These are phyloP conservation scores for Iberis pinnata DNA, from an alignment of 345 rosid genomes.

Conservation along the genomic window DNA sequence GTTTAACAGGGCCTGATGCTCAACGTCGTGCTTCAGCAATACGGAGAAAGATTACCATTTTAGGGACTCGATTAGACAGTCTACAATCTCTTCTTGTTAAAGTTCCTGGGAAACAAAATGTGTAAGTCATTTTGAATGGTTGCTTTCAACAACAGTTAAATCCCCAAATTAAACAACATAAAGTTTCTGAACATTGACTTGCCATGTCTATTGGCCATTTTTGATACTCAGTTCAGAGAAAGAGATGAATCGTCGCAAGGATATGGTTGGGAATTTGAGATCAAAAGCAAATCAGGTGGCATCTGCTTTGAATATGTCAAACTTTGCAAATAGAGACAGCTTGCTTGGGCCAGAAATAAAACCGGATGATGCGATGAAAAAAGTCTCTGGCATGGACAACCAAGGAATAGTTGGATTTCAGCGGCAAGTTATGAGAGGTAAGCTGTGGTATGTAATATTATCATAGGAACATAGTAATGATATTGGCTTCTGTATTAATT, in stretches of 20 bases:
- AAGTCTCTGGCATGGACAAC: conserved; percentile 70
- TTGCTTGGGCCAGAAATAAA: conserved; percentile 79
- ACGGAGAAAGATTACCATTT: conserved; percentile 82
- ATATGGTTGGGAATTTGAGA: conserved; percentile 69
- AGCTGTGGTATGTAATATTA: conserved; percentile 22
- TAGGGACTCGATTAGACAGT: conserved; percentile 81
- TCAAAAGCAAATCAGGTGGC: conserved; percentile 85
- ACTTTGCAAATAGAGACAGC: conserved; percentile 73
- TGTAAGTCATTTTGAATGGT: conserved; percentile 37
- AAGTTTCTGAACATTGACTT: conserved; percentile 1
- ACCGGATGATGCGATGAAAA: conserved; percentile 47
- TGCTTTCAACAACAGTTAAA: neutral
- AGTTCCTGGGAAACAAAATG: conserved; percentile 70
- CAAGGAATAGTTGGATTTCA: conserved; percentile 86
- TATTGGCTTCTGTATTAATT: neutral
- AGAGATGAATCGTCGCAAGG: conserved; percentile 97
- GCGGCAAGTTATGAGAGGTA: conserved; percentile 85
- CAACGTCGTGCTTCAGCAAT: conserved; percentile 85
- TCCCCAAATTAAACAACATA: neutral
- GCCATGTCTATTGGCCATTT: neutral
- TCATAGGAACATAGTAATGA: neutral
- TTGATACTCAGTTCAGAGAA: conserved; percentile 61
- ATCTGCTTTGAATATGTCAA: conserved; percentile 81
- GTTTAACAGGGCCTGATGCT: conserved; percentile 68
- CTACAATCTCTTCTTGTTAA: conserved; percentile 64